Conservation (phyloP, 345 rosid genomes). For the Lumnitzera racemosa region DNA sequence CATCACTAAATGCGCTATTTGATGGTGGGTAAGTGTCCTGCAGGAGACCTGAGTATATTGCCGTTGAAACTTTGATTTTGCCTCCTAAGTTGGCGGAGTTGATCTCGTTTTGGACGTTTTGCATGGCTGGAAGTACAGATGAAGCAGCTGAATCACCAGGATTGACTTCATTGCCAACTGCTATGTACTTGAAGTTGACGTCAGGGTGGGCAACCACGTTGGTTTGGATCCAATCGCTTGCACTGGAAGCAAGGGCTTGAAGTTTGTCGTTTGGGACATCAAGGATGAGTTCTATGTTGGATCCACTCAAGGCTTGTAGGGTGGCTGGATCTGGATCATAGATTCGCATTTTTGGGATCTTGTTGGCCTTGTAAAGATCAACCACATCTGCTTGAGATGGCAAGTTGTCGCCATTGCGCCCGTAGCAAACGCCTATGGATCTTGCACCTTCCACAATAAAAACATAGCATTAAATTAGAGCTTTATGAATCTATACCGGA, state of each 20-base stretch:
- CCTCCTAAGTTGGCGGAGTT: constrained; percentile 12
- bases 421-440: constrained; percentile 36
- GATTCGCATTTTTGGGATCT: constrained; percentile 26
- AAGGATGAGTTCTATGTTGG: constrained; percentile 27
- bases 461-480: no score
- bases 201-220: constrained; percentile 19
- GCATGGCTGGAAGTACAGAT: constrained; percentile 20
- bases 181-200: constrained; percentile 43
- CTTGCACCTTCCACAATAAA: constrained; percentile 8
- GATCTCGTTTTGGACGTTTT: constrained; percentile 16
- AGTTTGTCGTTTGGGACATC: constrained; percentile 27
- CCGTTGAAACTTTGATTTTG: constrained; percentile 33
- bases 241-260: constrained; percentile 17
- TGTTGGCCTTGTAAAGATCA: constrained; percentile 17
- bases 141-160: constrained; percentile 12
- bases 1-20: constrained; percentile 2
- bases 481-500: no score
- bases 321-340: constrained; percentile 30
- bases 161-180: constrained; percentile 35
- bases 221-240: constrained; percentile 28
- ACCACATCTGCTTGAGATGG: constrained; percentile 26
- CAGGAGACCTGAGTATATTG: constrained; percentile 13
- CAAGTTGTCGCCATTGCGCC: constrained; percentile 30
- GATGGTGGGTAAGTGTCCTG: constrained; percentile 25
- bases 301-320: constrained; percentile 32